A percentile compares a stretch with the other conserved stretches of the same genome.
These are phyloP conservation scores for Acanthamoeba lenticulata DNA, from an alignment of 208 protist species.

Conservation along the genomic window DNA sequence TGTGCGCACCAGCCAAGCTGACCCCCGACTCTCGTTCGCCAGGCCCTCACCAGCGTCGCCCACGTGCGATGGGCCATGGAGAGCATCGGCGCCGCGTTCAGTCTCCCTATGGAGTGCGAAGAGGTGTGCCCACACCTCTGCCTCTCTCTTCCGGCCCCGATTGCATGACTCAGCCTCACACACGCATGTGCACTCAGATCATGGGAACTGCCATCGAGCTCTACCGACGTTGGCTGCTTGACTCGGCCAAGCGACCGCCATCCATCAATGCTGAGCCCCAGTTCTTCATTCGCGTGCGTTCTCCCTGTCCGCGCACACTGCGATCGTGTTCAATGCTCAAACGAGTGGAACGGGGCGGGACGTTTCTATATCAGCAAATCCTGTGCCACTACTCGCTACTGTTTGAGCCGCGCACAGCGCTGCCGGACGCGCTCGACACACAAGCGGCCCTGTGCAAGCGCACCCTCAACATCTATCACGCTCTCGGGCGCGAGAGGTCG, in stretches of 20 bases:
- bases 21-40: no score
- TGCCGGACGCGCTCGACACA: conserved; percentile 1
- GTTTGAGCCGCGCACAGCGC: conserved; percentile 9
- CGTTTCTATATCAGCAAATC: background rate
- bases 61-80: conserved; percentile 74
- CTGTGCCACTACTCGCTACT: conserved; percentile 57
- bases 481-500: background rate
- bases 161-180: background rate
- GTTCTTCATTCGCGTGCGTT: background rate
- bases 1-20: no score
- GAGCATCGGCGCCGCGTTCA: conserved; percentile 64
- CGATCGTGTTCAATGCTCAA: background rate
- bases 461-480: conserved; percentile 69
- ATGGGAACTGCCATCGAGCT: conserved; percentile 11
- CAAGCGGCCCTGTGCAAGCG: conserved; percentile 72
- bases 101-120: conserved; percentile 69
- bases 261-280: background rate
- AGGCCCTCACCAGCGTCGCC: background rate
- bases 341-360: background rate
- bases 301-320: background rate
- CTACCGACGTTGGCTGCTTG: conserved; percentile 2
- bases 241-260: background rate
- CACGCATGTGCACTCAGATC: conserved; percentile 36
- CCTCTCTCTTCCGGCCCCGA: background rate
- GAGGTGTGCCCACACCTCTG: no score